Evolutionary conservation across 805 yeast species (phyloP), one percentile per base, ranked within the genome.

Genomic region (Lachancea mirantina): DNA sequence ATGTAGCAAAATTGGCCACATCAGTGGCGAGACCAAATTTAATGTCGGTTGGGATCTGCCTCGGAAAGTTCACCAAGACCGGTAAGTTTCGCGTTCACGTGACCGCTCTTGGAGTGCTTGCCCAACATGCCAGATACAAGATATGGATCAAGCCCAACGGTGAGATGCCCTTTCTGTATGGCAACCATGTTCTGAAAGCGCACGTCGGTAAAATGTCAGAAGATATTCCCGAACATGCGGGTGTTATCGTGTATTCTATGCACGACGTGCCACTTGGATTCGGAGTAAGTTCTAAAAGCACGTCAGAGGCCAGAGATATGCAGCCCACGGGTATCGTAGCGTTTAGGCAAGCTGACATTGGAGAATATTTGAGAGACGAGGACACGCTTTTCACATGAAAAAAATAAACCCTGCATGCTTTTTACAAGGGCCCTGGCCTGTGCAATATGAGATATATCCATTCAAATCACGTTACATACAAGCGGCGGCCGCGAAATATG

Each of bases 221-320:
- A 46, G 97, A 92, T 55, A 84, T 92, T 35, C 97, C 97, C 19
- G 97, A 89, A 60, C 98, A 92, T 54, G 92, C 95, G 2, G 98
- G 98, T 52, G 88, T 92, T 14, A 71, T 92, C 45, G 80, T 92
- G 10, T 85, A 73, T 49, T 80, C 95, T 7, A 92, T 92, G 97
- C 68, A 70, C 38, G 98, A 92, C 58, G 74, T 78, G 19, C 95
- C 98, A 14, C 67, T 89, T 34, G 98, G 98, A 0, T 92, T 92
- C 51, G 98, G 98, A 39, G 94, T 92, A 8, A 74, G 88, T 50
- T 88, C 97, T 20, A 88, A 84, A 61, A 78, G 94, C 19, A 87
- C 97, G 7, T 70, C 76, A 20, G 98, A 89, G 56, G 76, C 92
- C 15, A 77, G 92, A 59, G 74, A 76, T 52, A 66, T 87, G 49